Base-by-base conservation (phyloP, 2,329 filamentous ascomycete species). In the Aspergillus quadrilineatus region DNA sequence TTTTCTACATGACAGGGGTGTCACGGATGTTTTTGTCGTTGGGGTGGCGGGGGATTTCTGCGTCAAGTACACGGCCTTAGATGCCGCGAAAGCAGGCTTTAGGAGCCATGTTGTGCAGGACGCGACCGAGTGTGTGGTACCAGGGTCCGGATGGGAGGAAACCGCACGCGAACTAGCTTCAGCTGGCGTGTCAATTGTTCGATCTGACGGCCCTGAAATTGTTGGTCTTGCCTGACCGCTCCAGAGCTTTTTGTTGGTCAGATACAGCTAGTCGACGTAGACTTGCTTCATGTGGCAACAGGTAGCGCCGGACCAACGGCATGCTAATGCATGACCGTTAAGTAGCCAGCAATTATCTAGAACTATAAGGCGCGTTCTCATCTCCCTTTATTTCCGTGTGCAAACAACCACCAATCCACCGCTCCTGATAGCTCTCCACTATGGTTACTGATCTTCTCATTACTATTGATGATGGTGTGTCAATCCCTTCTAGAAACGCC, bases 41-140 rank as follows among this genome's bases (percentile, higher is more conserved):
- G 94, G 94, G 0, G 70, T 99, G 53, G 93, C 94, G 3, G 87
- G 85, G 15, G 94, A 97, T 73, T 96, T 89, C 72, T 99, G 94
- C 71, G 92, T 97, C 54, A 88, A 85, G 69, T 82, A 77, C 60
- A 96, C 92, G 14, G 93, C 92, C 0, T 74, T 91, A 50, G 89
- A 97, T 79, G 87, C 92, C 0, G 80, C 75, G 2, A 83, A 81
- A 61, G 87, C 89, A 65, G 93, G 92, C 0, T 97, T 94, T 69
- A 78, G 73, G 63, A 89, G 89, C 4, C 90, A 82, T 72, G 82
- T 97, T 26, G 79, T 97, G 3, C 84, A 87, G 65, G 90, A 97
- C 66, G 92, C 81, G 7, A 92, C 89, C 4, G 86, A 80, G 70
- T 82, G 89, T 4, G 91, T 97, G 1, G 82, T 89, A 70, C 78